phyloP scores from a whole-genome alignment of 2,329 filamentous ascomycete genomes.

The Aspergillaceae sp. region DNA sequence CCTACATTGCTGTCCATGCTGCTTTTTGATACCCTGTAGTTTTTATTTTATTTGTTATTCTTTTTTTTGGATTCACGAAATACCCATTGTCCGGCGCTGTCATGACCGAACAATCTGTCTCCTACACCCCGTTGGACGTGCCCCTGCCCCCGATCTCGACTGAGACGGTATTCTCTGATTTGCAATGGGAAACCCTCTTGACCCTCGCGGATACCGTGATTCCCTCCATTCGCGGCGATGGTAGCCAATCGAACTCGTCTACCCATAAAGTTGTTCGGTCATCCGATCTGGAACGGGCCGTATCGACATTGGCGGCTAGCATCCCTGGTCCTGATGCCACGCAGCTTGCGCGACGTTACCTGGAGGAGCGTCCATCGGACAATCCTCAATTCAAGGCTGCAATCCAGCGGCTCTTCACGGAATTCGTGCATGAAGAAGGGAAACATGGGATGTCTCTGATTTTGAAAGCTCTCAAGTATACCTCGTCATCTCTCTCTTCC shows the following conservation, averaged over 20 bases:
- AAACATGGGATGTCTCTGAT: constrained; percentile 44
- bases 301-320: constrained; percentile 18
- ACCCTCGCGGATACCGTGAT: constrained; percentile 51
- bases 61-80: not conserved
- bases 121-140: constrained; percentile 29
- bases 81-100: constrained; percentile 9
- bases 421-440: constrained; percentile 42
- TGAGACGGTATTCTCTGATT: constrained; percentile 42
- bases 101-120: constrained; percentile 8
- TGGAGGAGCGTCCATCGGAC: constrained; percentile 41
- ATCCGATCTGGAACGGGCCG: constrained; percentile 34
- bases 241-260: constrained; percentile 17
- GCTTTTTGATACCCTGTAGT: too few species aligned
- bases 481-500: not conserved
- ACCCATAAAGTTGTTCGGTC: constrained; percentile 32
- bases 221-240: constrained; percentile 41
- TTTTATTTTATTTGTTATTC: not conserved
- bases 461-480: constrained; percentile 46
- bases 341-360: constrained; percentile 35
- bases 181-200: constrained; percentile 52
- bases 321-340: constrained; percentile 26
- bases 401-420: constrained; percentile 41
- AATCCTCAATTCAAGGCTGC: constrained; percentile 43
- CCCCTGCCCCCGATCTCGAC: constrained; percentile 42
- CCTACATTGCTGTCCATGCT: too few species aligned